Conservation (phyloP, 345 rosid species). For the Brassica nigra region DNA sequence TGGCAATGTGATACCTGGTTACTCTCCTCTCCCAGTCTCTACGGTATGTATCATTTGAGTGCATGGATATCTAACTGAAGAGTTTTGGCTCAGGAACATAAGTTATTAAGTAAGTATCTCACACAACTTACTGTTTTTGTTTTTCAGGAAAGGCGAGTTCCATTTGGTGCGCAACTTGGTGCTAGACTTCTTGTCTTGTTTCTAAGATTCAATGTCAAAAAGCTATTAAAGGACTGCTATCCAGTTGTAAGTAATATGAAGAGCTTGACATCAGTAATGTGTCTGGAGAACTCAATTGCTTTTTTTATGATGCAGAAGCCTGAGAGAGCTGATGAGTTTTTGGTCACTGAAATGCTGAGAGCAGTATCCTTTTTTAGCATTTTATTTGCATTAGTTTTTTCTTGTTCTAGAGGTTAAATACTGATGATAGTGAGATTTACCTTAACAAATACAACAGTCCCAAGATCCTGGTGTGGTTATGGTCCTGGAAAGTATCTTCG, state of each 20-base stretch:
- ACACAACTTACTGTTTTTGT: not conserved
- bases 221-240: constrained; percentile 67
- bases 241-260: constrained; percentile 61
- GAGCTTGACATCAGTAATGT: not conserved
- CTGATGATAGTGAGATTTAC: constrained; percentile 20
- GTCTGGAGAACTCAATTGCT: not conserved
- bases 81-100: constrained; percentile 10
- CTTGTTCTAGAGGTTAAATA: not conserved
- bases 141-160: constrained; percentile 63
- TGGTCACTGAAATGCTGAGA: constrained; percentile 77
- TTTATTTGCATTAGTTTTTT: not conserved
- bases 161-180: constrained; percentile 61
- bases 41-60: constrained; percentile 47
- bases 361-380: constrained; percentile 68
- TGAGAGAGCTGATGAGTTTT: constrained; percentile 78
- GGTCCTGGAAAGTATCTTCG: constrained; percentile 84
- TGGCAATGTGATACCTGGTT: constrained; percentile 69
- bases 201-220: constrained; percentile 57
- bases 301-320: constrained; percentile 53
- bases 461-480: constrained; percentile 73
- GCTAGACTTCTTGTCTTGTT: constrained; percentile 66
- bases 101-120: constrained; percentile 3
- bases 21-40: constrained; percentile 46
- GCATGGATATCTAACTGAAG: not conserved
- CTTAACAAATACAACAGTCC: constrained; percentile 66